Evolutionary conservation across 768 basidiomycete genomes (phyloP), one percentile per base, ranked within the genome.

Genomic region (Mycena vitilis): DNA sequence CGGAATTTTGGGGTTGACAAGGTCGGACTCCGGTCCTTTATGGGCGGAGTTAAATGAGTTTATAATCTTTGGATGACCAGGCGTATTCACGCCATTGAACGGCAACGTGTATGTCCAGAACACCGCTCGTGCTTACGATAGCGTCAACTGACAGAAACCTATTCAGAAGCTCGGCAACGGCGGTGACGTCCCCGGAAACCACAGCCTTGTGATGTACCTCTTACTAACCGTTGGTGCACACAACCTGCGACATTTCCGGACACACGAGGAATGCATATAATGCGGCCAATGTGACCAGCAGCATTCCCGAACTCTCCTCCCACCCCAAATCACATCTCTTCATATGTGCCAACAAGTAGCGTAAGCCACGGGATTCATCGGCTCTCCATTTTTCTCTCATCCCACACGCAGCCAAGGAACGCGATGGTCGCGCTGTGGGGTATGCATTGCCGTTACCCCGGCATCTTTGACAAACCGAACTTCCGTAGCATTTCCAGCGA

Each of bases 401-500:
- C 11, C 44, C 15, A 11, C 36, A 36, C 11, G n/a, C 59, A 86
- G 86, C 61, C 84, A 86, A 79, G 85, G 86, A 73, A 86, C 85
- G 13, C 84, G 76, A 11, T 86, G 85, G 85, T 73, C 79, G 61
- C 81, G 79, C 66, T 86, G 85, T 75, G 84, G 84, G 71, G 85
- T 86, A 78, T 56, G 80, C 63, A 47, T 60, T 42, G 20, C n/a
- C 18, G 59, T 56, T 12, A 42, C 70, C 48, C 59, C 37, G 16
- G 40, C 10, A 2, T 40, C 60, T 55, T 53, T 45, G n/a, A 34
- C 22, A n/a, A 34, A 38, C 30, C 3, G 30, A 2, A 60, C 30
- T 22, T 65, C n/a, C 13, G 15, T 40, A 86, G 86, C 85, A 86
- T 71, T 86, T 87, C 72, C 86, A 87, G 73, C 80, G 85, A 60